Conservation (phyloP, 1,284 basidiomycete species). For the Ceratobasidium sp. region DNA sequence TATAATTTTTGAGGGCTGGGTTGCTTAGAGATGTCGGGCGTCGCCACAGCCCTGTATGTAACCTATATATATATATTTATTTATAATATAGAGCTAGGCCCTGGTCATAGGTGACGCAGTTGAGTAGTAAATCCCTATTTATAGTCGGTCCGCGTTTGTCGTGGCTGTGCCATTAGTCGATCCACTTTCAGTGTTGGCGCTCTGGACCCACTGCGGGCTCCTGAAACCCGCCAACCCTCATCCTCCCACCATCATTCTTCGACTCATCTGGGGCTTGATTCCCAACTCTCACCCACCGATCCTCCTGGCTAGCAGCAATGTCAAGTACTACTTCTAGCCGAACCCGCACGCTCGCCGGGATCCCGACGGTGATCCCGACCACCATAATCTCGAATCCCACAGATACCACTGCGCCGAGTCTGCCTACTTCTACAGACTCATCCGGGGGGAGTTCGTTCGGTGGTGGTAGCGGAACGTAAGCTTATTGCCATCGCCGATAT, state of each 20-base stretch:
- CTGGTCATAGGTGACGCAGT: not conserved
- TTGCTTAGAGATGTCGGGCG: not conserved
- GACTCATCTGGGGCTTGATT: not conserved
- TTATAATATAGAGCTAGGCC: not conserved
- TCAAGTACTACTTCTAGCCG: not conserved
- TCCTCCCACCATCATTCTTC: constrained; percentile 15
- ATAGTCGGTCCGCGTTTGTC: not conserved
- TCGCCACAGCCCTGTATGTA: not conserved
- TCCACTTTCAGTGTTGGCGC: not conserved
- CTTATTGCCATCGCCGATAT: not conserved
- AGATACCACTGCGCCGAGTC: not conserved
- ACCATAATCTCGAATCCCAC: not conserved
- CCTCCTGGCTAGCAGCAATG: not conserved
- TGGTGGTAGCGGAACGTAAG: constrained; percentile 27
- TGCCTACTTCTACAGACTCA: constrained; percentile 2
- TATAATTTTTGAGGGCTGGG: not conserved
- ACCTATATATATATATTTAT: not conserved
- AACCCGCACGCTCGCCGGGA: constrained; percentile 22
- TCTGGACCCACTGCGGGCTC: constrained; percentile 7
- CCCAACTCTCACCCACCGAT: too few relatives aligned
- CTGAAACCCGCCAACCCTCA: not conserved
- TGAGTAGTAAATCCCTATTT: constrained; percentile 13
- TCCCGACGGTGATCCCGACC: not conserved
- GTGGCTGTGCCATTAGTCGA: not conserved
- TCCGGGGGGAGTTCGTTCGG: constrained; percentile 16